phyloP scores from a whole-genome alignment of 192 early-diverging fungal species.

The Coemansia sp. region DNA sequence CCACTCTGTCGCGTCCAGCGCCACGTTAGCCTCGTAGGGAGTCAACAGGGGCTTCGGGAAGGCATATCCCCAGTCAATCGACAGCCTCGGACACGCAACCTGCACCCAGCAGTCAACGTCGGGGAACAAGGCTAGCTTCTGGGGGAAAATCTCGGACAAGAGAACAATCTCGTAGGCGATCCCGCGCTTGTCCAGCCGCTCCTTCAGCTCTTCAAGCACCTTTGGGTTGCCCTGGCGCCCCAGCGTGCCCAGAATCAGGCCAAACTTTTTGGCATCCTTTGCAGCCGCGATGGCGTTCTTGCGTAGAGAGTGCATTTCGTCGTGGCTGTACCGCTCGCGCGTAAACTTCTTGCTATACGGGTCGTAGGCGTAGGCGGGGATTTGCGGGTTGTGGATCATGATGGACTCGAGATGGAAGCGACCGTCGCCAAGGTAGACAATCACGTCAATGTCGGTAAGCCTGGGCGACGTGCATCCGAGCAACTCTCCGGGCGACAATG shows the following conservation, averaged over 20 bases:
- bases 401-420: constrained; percentile 98
- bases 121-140: constrained; percentile 84
- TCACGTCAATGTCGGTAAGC: constrained; percentile 67
- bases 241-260: constrained; percentile 91
- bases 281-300: constrained; percentile 78
- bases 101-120: constrained; percentile 93
- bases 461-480: constrained; percentile 94
- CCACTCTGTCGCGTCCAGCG: constrained; percentile 74
- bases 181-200: constrained; percentile 58
- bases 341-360: constrained; percentile 93
- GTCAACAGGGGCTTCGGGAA: constrained; percentile 88
- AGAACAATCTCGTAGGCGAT: constrained; percentile 72
- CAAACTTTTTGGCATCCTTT: constrained; percentile 73
- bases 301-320: constrained; percentile 85
- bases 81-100: constrained; percentile 92
- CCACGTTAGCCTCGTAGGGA: constrained; percentile 93
- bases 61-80: constrained; percentile 99
- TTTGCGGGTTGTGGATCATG: constrained; percentile 94
- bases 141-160: constrained; percentile 93
- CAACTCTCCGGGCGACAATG: constrained; percentile 92
- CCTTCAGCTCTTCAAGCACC: constrained; percentile 79
- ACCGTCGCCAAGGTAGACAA: constrained; percentile 91
- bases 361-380: constrained; percentile 93
- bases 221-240: constrained; percentile 94
- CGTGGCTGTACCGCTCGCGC: constrained; percentile 89